phyloP scores from a whole-genome alignment of 139 green algal genomes.

The Coelastrella sp. region DNA sequence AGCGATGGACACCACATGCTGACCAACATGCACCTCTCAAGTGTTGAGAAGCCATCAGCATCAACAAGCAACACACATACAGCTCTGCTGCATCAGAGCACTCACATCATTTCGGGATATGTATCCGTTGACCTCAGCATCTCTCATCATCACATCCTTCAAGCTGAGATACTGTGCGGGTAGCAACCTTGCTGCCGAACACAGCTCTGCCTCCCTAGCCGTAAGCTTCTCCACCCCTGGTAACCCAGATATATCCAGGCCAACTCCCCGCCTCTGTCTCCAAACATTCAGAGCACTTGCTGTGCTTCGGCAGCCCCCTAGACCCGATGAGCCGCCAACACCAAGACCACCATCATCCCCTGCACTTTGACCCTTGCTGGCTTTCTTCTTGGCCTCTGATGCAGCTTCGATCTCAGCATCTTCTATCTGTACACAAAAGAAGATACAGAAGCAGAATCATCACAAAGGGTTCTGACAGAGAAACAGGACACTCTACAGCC shows the following conservation, averaged over 20 bases:
- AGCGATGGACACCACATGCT: no score
- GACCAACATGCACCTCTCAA: no score
- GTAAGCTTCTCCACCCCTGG: conserved; percentile 73
- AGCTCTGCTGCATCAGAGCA: background rate
- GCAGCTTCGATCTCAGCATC: conserved; percentile 38
- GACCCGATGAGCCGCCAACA: background rate
- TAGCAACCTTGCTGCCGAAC: conserved; percentile 74
- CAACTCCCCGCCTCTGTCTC: conserved; percentile 68
- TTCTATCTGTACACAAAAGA: conserved; percentile 23
- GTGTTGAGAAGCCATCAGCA: background rate
- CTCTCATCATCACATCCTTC: conserved; percentile 82
- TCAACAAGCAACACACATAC: background rate
- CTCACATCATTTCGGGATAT: conserved; percentile 66
- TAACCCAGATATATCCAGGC: conserved; percentile 81
- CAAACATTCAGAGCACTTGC: conserved; percentile 60
- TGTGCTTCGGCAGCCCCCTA: conserved; percentile 12
- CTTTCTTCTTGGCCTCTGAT: conserved; percentile 5
- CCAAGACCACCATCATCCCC: conserved; percentile 3
- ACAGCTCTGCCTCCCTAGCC: conserved; percentile 82
- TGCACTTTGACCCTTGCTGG: conserved; percentile 6
- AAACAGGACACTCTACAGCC: no score
- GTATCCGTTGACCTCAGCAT: conserved; percentile 56
- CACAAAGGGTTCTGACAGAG: no score
- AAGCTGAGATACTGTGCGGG: conserved; percentile 87
- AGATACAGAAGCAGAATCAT: background rate